Percentiles rank a stretch among this genome's conserved stretches.
phyloP scores from a whole-genome alignment of 768 basidiomycete genomes.

The Rhodotorula kratochvilovae region DNA sequence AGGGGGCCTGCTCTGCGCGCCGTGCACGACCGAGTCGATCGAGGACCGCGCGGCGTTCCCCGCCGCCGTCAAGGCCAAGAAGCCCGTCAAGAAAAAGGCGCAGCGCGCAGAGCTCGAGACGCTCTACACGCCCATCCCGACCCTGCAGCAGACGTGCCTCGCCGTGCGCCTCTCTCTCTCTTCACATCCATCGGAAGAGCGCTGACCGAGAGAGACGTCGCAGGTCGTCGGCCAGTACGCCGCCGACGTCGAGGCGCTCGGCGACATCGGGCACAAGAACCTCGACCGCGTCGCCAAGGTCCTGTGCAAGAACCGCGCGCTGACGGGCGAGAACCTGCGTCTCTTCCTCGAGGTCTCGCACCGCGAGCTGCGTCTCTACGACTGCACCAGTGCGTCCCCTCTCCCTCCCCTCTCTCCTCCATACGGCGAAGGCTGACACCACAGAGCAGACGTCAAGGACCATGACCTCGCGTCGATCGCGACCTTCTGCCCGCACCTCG shows the following conservation, averaged over 20 bases:
- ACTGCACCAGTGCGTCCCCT: conserved; percentile 72
- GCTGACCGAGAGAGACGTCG: no score
- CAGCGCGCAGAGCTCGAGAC: conserved; percentile 63
- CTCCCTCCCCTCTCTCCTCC: no score
- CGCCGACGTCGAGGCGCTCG: conserved; percentile 63
- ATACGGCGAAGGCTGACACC: no score
- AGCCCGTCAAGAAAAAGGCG: conserved; percentile 59
- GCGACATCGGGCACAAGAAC: conserved; percentile 79
- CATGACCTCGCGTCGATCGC: conserved; percentile 66
- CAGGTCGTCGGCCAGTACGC: conserved; percentile 89
- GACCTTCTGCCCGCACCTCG: conserved; percentile 77
- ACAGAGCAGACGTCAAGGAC: conserved; percentile 60
- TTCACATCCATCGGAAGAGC: no score
- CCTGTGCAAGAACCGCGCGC: conserved; percentile 45
- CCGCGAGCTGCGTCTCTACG: conserved; percentile 67
- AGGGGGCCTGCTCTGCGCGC: conserved; percentile 76
- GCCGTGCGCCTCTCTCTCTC: conserved; percentile 53
- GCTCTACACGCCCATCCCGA: conserved; percentile 60
- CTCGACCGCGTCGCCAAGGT: conserved; percentile 69
- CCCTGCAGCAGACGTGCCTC: conserved; percentile 74
- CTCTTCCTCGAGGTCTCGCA: conserved; percentile 78
- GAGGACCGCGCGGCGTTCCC: conserved; percentile 54
- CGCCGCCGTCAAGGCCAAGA: conserved; percentile 45
- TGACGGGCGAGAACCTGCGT: conserved; percentile 70
- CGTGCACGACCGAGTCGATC: conserved; percentile 69